Evolutionary conservation across 768 basidiomycete genomes (phyloP).

Genomic region (Clavulina sp.): DNA sequence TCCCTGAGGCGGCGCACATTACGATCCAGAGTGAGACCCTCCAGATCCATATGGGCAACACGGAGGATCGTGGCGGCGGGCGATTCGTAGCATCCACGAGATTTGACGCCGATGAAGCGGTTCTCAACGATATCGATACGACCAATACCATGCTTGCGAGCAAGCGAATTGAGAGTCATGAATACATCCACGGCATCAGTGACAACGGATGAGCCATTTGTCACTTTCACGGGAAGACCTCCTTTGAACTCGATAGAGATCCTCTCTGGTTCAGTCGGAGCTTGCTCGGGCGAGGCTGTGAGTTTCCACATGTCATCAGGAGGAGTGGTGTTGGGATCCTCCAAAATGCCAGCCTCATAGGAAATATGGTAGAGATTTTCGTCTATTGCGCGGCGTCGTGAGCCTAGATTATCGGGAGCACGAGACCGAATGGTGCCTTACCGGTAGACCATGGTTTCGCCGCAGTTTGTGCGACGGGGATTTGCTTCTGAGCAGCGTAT

Average conservation of each 20-base stretch:
- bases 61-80: slow-evolving; percentile 94
- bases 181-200: slow-evolving; percentile 95
- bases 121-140: slow-evolving; percentile 99
- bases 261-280: slow-evolving; percentile 60
- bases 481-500: slow-evolving; percentile 72
- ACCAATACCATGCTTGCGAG: slow-evolving; percentile 87
- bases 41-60: slow-evolving; percentile 86
- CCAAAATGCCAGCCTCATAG: slow-evolving; percentile 97
- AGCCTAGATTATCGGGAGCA: background rate
- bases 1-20: slow-evolving; percentile 91
- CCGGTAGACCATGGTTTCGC: slow-evolving; percentile 96
- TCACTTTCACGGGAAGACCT: slow-evolving; percentile 77
- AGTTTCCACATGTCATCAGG: slow-evolving; percentile 99
- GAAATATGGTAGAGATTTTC: slow-evolving; percentile 99
- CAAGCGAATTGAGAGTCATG: slow-evolving; percentile 76
- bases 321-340: slow-evolving; percentile 88
- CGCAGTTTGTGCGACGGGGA: slow-evolving; percentile 88
- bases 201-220: slow-evolving; percentile 37
- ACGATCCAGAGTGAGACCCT: slow-evolving; percentile 94
- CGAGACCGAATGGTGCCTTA: slow-evolving; percentile 10
- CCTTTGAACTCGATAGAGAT: slow-evolving; percentile 71
- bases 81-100: slow-evolving; percentile 97
- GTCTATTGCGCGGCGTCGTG: slow-evolving; percentile 25
- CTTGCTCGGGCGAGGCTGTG: slow-evolving; percentile 63
- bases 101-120: slow-evolving; percentile 98